Conservation (phyloP, 169 alveolate genomes). For the Plasmodium gonderi region DNA sequence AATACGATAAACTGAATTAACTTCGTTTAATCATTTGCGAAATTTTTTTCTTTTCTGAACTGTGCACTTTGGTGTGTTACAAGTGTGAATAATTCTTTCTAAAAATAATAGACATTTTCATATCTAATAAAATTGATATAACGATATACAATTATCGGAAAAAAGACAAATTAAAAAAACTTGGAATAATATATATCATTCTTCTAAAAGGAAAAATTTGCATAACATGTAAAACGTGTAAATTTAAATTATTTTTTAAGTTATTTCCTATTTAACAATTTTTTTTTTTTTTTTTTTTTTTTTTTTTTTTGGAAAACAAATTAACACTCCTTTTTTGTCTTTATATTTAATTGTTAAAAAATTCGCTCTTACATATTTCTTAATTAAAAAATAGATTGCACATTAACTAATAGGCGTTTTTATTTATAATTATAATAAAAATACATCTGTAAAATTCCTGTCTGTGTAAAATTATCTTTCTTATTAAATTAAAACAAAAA, state of each 20-base stretch:
- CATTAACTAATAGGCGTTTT: not conserved
- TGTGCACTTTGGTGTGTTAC: conserved; percentile 64
- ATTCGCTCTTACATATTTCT: not conserved
- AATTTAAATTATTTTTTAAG: not conserved
- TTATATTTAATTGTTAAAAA: not conserved
- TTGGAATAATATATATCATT: not conserved
- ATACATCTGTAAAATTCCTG: not conserved
- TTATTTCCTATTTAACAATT: not conserved
- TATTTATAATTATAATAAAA: not conserved
- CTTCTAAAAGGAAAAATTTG: not conserved
- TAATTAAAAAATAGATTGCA: not conserved
- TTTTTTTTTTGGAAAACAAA: not conserved
- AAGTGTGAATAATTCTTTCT: conserved; percentile 10
- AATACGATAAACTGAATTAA: not conserved
- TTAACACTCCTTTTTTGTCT: not conserved
- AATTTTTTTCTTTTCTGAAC: conserved; percentile 17
- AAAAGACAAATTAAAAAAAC: not conserved
- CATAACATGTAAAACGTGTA: not conserved
- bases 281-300: conserved; percentile 8
- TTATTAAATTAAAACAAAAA: not conserved
- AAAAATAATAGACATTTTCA: conserved; percentile 22
- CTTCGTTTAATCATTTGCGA: not conserved
- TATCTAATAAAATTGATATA: not conserved
- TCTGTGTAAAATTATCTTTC: not conserved
- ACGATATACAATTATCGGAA: not conserved